Evolutionary conservation across 768 basidiomycete genomes (phyloP), one percentile per base, ranked within the genome.

Genomic region (Chiua virens): DNA sequence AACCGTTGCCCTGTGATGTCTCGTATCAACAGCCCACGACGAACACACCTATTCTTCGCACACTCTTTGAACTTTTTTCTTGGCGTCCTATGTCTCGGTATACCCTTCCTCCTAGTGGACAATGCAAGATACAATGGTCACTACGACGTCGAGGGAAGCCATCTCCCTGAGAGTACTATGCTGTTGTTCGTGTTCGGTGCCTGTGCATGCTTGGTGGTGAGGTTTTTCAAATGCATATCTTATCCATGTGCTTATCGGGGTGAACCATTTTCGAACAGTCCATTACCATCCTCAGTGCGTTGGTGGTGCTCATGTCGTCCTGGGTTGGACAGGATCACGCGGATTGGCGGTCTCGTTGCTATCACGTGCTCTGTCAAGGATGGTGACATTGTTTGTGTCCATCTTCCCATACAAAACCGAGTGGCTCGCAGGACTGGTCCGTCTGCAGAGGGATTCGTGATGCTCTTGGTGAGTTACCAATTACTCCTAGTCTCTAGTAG

Each of bases 231-330:
- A 36, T 42, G 27, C 2, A 42, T 28, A 37, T 27, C n/a, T 43
- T 27, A 28, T 51, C 14, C 3, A 18, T 6, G 14, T 1, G 18
- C 51, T 58, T 27, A 62, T 43, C 39, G 18, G 58, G n/a, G n/a
- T n/a, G n/a, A n/a, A n/a, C n/a, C n/a, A n/a, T 6, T 23, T 34
- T 66, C 15, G 34, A 34, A 34, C 34, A 92, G 89, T 87, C 89
- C 59, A 89, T 89, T 25, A 78, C 90, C 51, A 77, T 91, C 21
- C 73, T 92, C 51, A 90, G 90, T 57, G 85, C 88, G 30, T 87
- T 88, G 36, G 86, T 90, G 50, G 89, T 88, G 23, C 84, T 91
- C 71, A 78, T 92, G 64, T 81, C 87, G 45, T 77, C 89, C 90
- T 59, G 86, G 84, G 35, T 58, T 92, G 67, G 84, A 86, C 65